phyloP scores from a whole-genome alignment of 2,329 filamentous ascomycete species.

The Magnaporthales sp. region DNA sequence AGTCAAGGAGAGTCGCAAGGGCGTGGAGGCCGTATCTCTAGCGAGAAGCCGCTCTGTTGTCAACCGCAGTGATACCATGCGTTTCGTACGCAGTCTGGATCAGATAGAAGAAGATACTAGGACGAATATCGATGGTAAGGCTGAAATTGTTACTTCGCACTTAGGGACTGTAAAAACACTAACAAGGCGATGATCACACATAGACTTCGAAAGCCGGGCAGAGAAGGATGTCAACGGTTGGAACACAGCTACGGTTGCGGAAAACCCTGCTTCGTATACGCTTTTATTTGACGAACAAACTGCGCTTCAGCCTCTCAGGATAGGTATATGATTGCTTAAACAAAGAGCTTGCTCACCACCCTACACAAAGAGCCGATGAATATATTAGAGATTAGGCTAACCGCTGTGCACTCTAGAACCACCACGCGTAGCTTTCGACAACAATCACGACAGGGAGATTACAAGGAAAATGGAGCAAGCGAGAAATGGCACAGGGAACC shows the following conservation, averaged over 20 bases:
- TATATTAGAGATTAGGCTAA: not conserved
- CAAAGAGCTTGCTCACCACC: not conserved
- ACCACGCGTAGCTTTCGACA: not conserved
- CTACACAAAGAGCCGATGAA: not conserved
- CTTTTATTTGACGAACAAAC: not conserved
- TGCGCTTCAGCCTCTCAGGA: not conserved
- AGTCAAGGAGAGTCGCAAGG: slow-evolving; percentile 24
- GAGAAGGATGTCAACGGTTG: not conserved
- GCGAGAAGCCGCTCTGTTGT: slow-evolving; percentile 33
- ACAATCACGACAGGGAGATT: not conserved
- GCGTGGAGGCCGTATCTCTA: slow-evolving; percentile 34
- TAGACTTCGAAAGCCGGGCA: not conserved
- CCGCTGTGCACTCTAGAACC: not conserved
- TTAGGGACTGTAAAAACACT: not conserved
- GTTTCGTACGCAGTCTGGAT: slow-evolving; percentile 22
- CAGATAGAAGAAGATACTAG: slow-evolving; percentile 11
- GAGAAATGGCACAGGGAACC: not conserved
- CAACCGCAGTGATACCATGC: slow-evolving; percentile 24
- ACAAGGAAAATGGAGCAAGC: not conserved
- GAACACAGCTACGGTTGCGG: not conserved
- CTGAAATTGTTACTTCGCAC: not conserved
- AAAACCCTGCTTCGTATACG: not conserved
- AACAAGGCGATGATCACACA: not conserved
- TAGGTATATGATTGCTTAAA: not conserved
- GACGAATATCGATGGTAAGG: not conserved